Base-by-base conservation (phyloP, 1,284 basidiomycete genomes). In the Leccinum pseudoinsigne region DNA sequence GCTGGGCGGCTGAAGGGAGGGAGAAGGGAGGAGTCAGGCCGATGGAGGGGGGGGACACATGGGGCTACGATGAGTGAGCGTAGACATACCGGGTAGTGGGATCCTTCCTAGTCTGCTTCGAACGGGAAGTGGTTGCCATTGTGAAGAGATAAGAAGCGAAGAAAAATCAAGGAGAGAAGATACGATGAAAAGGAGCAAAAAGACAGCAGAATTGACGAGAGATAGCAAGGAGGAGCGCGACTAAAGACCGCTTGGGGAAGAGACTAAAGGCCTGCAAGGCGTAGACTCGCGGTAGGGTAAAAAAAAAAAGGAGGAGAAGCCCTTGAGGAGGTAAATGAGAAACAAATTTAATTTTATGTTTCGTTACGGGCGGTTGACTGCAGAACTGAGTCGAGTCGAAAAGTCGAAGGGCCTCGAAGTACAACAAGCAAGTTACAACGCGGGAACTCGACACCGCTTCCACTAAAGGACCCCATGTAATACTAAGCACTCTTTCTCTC, bases 121-220 rank as follows among this genome's bases (percentile, higher is more conserved):
- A 72, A 75, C 87, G 81, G 70, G 85, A 79, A 69, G 85, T 76
- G 59, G 86, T 80, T 70, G 88, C 84, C 87, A 90, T 89, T 68
- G 73, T 62, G 68, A 71, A 68, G 60, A 63, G 58, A 61, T 61
- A 60, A 56, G 65, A 66, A 67, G 68, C 63, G 64, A 68, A 70
- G 63, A 66, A 67, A 72, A 73, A 72, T 71, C 71, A 76, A 73
- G 68, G 72, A 75, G 68, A 70, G 71, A 70, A 67, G 65, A 69
- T 71, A 69, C 65, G 70, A 68, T 66, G 21, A 7, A 63, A 66
- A 64, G 65, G 68, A 70, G 64, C 62, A 71, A 70, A 47, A 71
- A 71, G 72, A 72, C 68, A 73, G 67, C 74, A 74, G 68, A 69
- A 70, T 69, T 72, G 72, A 67, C 68, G 69, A 77, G 67, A 77